Evolutionary conservation across 176 grass and related monocot species (phyloP).

Genomic region (Triticum timopheevii): DNA sequence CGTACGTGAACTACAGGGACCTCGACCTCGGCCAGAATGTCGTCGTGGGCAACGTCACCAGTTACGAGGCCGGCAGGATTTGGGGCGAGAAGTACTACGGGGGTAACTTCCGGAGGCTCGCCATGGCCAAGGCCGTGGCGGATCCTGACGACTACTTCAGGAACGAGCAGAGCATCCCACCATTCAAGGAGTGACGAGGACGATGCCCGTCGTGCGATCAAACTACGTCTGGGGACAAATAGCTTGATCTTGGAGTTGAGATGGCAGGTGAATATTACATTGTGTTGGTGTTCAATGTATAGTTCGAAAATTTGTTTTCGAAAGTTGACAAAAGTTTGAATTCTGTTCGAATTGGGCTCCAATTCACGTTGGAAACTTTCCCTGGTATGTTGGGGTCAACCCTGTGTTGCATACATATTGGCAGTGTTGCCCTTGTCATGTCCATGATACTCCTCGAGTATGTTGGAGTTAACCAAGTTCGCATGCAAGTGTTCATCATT

Average conservation of each 20-base stretch:
- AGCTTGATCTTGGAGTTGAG: not conserved
- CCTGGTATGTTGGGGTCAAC: too few species aligned
- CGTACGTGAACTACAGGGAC: constrained; percentile 66
- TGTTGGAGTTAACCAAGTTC: too few species aligned
- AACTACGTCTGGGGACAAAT: not conserved
- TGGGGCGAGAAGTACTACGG: constrained; percentile 43
- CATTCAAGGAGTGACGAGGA: not conserved
- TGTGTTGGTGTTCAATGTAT: not conserved
- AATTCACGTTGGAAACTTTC: too few species aligned
- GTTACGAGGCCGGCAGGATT: constrained; percentile 33
- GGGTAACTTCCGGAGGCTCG: constrained; percentile 36
- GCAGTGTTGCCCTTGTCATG: too few species aligned
- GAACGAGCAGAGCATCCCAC: constrained; percentile 63
- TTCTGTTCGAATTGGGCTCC: too few species aligned
- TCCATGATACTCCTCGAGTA: too few species aligned
- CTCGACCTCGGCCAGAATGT: constrained; percentile 49
- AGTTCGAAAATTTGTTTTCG: too few species aligned
- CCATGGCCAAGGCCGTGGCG: not conserved
- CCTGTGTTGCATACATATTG: too few species aligned
- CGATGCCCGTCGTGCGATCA: not conserved
- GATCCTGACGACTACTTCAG: constrained; percentile 56
- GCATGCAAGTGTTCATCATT: too few species aligned
- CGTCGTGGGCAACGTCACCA: constrained; percentile 27
- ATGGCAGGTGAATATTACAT: not conserved
- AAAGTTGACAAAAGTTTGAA: too few species aligned